phyloP scores from a whole-genome alignment of 1,284 basidiomycete species.

The Ustilago trichophora region DNA sequence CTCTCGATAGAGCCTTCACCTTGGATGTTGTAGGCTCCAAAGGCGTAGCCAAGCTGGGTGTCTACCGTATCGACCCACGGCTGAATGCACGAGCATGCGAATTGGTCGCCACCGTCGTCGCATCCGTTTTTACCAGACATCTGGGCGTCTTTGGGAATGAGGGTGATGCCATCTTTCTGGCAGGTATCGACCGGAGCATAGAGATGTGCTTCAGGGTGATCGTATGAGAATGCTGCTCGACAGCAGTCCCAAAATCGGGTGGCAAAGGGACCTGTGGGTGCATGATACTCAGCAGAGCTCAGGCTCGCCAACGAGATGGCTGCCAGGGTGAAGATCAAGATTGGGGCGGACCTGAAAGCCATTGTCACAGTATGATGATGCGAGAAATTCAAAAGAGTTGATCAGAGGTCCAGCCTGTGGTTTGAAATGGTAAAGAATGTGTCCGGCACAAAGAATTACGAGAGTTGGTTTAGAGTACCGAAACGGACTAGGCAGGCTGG shows the following conservation, averaged over 20 bases:
- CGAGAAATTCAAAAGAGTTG: no score
- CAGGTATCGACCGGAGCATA: conserved; percentile 27
- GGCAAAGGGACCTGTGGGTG: conserved; percentile 15
- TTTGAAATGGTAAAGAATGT: no score
- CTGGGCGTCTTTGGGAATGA: background rate
- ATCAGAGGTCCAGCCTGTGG: no score
- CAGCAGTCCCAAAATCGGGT: conserved; percentile 38
- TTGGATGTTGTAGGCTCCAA: conserved; percentile 34
- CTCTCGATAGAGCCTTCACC: conserved; percentile 23
- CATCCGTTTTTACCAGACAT: conserved; percentile 16
- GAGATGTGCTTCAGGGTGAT: background rate
- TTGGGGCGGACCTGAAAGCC: background rate
- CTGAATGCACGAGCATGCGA: conserved; percentile 28
- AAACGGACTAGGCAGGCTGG: no score
- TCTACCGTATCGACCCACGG: conserved; percentile 29
- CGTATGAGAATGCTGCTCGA: conserved; percentile 6
- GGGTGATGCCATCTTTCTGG: conserved; percentile 29
- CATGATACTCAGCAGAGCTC: conserved; percentile 2
- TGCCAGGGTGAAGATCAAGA: conserved; percentile 1
- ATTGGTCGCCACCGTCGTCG: conserved; percentile 25
- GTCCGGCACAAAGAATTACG: no score
- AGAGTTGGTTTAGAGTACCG: no score
- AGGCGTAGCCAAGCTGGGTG: conserved; percentile 23
- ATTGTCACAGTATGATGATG: no score
- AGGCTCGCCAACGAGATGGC: conserved; percentile 14